These are phyloP conservation scores for Candida dubliniensis DNA, from an alignment of 1,139 yeast genomes.

Conservation along the genomic window DNA sequence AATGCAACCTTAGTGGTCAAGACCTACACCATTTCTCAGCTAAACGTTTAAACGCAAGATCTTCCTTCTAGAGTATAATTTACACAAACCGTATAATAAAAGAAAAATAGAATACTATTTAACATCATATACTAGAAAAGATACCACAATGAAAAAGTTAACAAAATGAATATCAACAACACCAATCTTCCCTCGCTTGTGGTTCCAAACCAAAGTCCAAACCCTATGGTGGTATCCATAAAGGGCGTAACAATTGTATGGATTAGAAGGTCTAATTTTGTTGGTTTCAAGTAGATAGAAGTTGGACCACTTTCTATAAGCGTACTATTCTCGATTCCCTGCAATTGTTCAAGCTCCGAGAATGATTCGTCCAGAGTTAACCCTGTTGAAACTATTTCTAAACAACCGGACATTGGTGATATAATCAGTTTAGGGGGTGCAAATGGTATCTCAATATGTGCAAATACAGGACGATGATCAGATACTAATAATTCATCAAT, in stretches of 20 bases:
- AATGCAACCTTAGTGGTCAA: too few relatives aligned
- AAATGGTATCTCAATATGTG: conserved; percentile 44
- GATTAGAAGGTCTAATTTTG: conserved; percentile 33
- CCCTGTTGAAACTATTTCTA: conserved; percentile 28
- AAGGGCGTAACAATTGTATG: conserved; percentile 30
- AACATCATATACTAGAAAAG: neutral
- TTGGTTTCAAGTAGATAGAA: conserved; percentile 44
- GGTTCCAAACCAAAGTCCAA: conserved; percentile 37
- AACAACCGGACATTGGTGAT: conserved; percentile 40
- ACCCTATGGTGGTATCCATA: conserved; percentile 40
- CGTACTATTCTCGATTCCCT: conserved; percentile 2
- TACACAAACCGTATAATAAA: too few relatives aligned
- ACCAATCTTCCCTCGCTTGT: conserved; percentile 41
- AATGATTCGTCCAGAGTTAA: conserved; percentile 16
- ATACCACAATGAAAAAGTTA: conserved; percentile 9
- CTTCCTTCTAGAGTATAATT: too few relatives aligned
- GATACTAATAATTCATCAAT: conserved; percentile 34
- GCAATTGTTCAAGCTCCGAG: conserved; percentile 4
- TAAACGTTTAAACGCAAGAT: too few relatives aligned
- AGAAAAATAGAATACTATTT: too few relatives aligned
- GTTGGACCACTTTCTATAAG: conserved; percentile 42
- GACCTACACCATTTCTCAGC: too few relatives aligned
- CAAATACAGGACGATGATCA: conserved; percentile 47
- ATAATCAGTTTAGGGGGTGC: conserved; percentile 41
- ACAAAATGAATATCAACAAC: conserved; percentile 13